These are phyloP conservation scores for Fusarium illudens DNA, from an alignment of 2,329 filamentous ascomycete genomes.

Conservation along the genomic window DNA sequence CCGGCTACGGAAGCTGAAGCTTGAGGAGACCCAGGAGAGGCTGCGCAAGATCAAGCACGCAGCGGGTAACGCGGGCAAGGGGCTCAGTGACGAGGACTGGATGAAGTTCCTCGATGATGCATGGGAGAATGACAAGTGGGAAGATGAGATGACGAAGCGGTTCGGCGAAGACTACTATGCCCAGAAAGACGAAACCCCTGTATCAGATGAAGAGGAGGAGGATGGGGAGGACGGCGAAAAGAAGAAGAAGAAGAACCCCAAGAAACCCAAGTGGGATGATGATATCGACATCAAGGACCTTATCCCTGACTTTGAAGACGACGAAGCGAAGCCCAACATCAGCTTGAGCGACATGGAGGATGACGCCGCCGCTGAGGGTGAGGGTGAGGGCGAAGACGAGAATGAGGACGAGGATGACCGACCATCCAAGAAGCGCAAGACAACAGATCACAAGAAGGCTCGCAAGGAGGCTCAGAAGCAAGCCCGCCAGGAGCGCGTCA, in stretches of 20 bases:
- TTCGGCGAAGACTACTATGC: conserved; percentile 95
- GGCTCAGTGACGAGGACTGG: conserved; percentile 80
- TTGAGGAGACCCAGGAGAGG: conserved; percentile 90
- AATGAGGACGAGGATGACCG: conserved; percentile 55
- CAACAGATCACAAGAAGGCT: conserved; percentile 67
- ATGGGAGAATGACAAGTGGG: conserved; percentile 91
- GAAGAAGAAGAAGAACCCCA: conserved; percentile 56
- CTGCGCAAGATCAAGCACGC: conserved; percentile 88
- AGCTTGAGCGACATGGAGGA: conserved; percentile 59
- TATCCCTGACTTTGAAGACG: conserved; percentile 84
- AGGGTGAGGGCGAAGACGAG: conserved; percentile 48
- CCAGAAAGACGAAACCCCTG: conserved; percentile 72
- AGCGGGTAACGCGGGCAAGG: conserved; percentile 77
- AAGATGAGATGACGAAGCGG: conserved; percentile 84
- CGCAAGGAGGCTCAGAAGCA: conserved; percentile 70
- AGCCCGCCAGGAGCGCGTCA: conserved; percentile 80
- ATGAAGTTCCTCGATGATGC: conserved; percentile 83
- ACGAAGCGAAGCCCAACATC: conserved; percentile 61
- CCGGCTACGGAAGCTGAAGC: conserved; percentile 83
- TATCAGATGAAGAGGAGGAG: conserved; percentile 69
- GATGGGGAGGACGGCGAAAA: conserved; percentile 67
- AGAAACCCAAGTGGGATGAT: conserved; percentile 84
- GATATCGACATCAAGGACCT: conserved; percentile 97
- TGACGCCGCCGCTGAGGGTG: conserved; percentile 47
- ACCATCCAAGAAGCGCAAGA: conserved; percentile 67